phyloP scores from a whole-genome alignment of 164 flowering plant species.

The Magnolia changhungtana region DNA sequence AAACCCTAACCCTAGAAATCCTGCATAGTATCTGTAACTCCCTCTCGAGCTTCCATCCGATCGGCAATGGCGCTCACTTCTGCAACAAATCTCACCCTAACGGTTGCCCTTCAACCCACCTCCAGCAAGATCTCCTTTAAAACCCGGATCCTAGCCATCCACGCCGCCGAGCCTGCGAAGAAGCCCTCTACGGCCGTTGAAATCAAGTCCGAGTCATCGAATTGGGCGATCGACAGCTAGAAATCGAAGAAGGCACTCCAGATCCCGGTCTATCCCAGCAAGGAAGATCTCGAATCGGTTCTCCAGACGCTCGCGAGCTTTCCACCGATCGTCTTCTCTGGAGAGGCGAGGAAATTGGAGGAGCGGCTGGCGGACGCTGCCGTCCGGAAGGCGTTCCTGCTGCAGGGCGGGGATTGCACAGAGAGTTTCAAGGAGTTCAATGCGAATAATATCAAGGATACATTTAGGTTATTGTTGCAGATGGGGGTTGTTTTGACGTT shows the following conservation, averaged over 20 bases:
- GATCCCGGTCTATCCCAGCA: conserved; percentile 27
- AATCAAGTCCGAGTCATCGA: conserved; percentile 4
- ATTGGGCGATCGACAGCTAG: conserved; percentile 31
- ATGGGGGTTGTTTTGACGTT: too few relatives aligned
- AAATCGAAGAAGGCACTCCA: conserved; percentile 25
- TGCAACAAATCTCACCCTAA: conserved; percentile 13
- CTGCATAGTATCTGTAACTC: too few relatives aligned
- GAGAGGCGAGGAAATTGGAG: conserved; percentile 49
- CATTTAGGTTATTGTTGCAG: too few relatives aligned
- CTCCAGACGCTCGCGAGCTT: conserved; percentile 27
- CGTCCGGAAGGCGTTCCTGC: conserved; percentile 42
- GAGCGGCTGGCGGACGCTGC: conserved; percentile 45
- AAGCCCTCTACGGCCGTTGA: conserved; percentile 1
- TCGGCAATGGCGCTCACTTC: conserved; percentile 1
- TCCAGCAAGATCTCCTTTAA: neutral
- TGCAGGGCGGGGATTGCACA: conserved; percentile 53
- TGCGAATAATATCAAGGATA: conserved; percentile 40
- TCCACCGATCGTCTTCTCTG: conserved; percentile 48
- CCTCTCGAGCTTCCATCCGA: neutral
- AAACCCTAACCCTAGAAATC: too few relatives aligned
- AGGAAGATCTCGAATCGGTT: conserved; percentile 28
- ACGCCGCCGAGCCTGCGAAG: conserved; percentile 8
- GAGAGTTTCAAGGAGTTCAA: conserved; percentile 54
- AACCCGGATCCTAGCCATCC: conserved; percentile 1
- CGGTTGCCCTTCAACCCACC: conserved; percentile 7